A percentile compares a stretch with the other conserved stretches of the same genome.
Conservation (phyloP, 768 basidiomycete species). For the Lactifluus pinguis region DNA sequence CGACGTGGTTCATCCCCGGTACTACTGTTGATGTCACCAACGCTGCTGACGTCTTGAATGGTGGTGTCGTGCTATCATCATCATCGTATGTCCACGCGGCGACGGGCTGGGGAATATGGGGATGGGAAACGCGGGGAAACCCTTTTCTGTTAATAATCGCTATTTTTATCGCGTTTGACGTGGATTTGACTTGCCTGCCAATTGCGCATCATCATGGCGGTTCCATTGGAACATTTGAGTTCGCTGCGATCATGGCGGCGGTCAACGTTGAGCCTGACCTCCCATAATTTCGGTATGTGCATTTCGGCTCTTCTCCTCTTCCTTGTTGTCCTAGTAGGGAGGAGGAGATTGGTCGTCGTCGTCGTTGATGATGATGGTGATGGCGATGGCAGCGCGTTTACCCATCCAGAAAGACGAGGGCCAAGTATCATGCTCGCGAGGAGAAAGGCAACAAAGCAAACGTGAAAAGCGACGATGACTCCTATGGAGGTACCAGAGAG, state of each 20-base stretch:
- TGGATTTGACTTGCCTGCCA: conserved; percentile 6
- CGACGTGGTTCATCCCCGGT: not conserved
- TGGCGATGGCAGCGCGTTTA: not conserved
- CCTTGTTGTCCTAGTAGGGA: not conserved
- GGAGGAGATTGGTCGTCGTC: not conserved
- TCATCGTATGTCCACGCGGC: conserved; percentile 2
- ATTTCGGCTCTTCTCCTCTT: not conserved
- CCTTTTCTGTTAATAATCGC: not conserved
- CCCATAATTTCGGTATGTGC: conserved; percentile 9
- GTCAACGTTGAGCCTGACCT: conserved; percentile 3
- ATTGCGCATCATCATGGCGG: not conserved
- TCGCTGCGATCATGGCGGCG: not conserved
- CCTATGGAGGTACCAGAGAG: not conserved
- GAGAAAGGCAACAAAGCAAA: not conserved
- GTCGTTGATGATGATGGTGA: not conserved
- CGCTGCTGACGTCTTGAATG: not conserved
- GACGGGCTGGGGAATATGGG: not conserved
- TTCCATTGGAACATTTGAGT: not conserved
- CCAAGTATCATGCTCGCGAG: not conserved
- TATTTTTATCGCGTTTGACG: not conserved
- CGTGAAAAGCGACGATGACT: not conserved
- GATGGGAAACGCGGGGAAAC: no score
- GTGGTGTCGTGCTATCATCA: not conserved
- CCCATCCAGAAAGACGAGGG: not conserved
- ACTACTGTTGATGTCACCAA: not conserved